A percentile compares a stretch with the other conserved stretches of the same genome.
Evolutionary conservation across 306 rosid species (phyloP).

Genomic region (Vigna trinervia): DNA sequence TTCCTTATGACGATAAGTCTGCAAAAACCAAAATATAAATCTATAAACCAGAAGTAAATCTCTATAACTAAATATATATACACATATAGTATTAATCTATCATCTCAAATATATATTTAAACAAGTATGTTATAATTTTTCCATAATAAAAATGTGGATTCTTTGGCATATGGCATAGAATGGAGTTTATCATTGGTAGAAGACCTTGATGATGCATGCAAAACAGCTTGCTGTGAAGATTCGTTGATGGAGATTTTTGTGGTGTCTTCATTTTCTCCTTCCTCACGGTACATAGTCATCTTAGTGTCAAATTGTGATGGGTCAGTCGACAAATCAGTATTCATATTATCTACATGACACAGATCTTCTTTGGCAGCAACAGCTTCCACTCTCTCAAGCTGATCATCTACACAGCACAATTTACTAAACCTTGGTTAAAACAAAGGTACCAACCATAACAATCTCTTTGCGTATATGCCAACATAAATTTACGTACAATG

Average conservation of each 20-base stretch:
- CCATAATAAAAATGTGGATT: no score
- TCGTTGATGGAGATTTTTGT: constrained; percentile 37
- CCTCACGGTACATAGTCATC: constrained; percentile 30
- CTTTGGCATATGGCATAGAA: constrained; percentile 40
- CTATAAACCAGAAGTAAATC: no score
- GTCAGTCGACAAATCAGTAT: constrained; percentile 42
- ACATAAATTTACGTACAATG: background rate
- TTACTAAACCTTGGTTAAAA: constrained; percentile 16
- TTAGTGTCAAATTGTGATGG: constrained; percentile 36
- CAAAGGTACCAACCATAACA: background rate
- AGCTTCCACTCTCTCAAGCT: constrained; percentile 39
- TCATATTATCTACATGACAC: constrained; percentile 30
- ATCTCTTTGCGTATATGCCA: background rate
- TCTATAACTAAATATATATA: no score
- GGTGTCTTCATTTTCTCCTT: constrained; percentile 41
- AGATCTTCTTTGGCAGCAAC: constrained; percentile 26
- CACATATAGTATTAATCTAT: no score
- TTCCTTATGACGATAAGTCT: no score
- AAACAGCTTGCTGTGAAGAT: constrained; percentile 37
- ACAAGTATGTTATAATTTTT: no score
- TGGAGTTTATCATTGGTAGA: constrained; percentile 39
- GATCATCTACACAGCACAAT: constrained; percentile 53
- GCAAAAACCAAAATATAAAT: no score
- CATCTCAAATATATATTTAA: no score
- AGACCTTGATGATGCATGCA: constrained; percentile 41